These are phyloP conservation scores for Zea luxurians DNA, from an alignment of 176 grass and related monocot genomes.

Conservation along the genomic window DNA sequence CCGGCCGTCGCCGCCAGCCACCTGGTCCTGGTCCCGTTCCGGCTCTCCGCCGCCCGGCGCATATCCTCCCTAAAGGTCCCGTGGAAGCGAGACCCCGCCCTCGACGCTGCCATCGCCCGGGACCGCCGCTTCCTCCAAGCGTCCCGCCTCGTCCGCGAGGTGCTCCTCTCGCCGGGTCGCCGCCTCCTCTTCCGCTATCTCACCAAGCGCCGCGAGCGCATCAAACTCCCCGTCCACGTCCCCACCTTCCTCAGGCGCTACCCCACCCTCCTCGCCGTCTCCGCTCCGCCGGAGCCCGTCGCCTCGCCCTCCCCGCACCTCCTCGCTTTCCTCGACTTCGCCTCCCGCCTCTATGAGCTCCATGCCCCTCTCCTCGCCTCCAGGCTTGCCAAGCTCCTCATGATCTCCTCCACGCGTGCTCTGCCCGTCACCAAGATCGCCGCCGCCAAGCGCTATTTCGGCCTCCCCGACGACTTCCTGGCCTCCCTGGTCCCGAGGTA, in stretches of 20 bases:
- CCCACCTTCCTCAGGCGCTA: constrained; percentile 68
- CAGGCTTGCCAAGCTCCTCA: constrained; percentile 83
- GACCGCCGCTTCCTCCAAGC: constrained; percentile 61
- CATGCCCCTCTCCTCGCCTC: constrained; percentile 49
- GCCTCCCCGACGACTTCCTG: constrained; percentile 81
- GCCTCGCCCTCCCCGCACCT: constrained; percentile 62
- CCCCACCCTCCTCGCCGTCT: constrained; percentile 80
- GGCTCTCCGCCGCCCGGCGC: background rate
- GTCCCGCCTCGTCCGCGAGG: constrained; percentile 69
- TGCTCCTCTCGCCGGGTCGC: constrained; percentile 58
- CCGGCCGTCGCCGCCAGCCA: background rate
- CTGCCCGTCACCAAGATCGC: constrained; percentile 65
- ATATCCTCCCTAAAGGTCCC: constrained; percentile 66
- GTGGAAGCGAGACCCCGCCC: constrained; percentile 62
- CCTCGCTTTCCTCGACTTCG: constrained; percentile 49
- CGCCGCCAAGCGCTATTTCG: constrained; percentile 72
- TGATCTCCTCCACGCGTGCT: constrained; percentile 69
- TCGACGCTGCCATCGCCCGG: constrained; percentile 60
- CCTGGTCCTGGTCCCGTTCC: background rate
- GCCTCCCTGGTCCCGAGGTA: constrained; percentile 58
- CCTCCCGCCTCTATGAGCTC: constrained; percentile 36
- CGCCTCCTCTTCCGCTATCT: constrained; percentile 74
- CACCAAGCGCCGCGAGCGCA: constrained; percentile 62
- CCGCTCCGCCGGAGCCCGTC: constrained; percentile 46
- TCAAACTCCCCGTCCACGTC: constrained; percentile 57